phyloP scores from a whole-genome alignment of 768 basidiomycete genomes.

The Suillus americanus region DNA sequence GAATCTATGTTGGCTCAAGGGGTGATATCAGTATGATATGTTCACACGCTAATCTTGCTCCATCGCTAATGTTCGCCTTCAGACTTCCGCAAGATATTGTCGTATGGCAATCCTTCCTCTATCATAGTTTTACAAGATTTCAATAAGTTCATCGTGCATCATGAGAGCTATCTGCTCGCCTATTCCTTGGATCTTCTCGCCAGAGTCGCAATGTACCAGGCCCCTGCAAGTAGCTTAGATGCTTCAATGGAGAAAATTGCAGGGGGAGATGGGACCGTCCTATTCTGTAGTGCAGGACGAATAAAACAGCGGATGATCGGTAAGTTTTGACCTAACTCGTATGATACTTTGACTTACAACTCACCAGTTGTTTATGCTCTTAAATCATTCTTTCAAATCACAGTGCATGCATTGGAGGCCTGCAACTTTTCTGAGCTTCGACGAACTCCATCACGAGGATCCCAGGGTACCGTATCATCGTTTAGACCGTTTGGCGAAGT shows the following conservation, averaged over 20 bases:
- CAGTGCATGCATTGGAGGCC: conserved; percentile 62
- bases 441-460: conserved; percentile 36
- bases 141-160: conserved; percentile 69
- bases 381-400: conserved; percentile 60
- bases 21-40: conserved; percentile 51
- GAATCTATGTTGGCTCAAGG: conserved; percentile 63
- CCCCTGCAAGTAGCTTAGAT: conserved; percentile 45
- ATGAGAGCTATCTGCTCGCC: conserved; percentile 54
- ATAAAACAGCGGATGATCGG: conserved; percentile 56
- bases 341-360: background rate
- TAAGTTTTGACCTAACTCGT: conserved; percentile 24
- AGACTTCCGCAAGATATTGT: conserved; percentile 65
- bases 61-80: conserved; percentile 6
- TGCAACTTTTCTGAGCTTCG: conserved; percentile 38
- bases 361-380: conserved; percentile 63
- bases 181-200: conserved; percentile 75
- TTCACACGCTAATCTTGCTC: background rate
- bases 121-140: conserved; percentile 60
- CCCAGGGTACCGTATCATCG: conserved; percentile 30
- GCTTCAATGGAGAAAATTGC: conserved; percentile 64
- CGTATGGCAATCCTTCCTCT: conserved; percentile 46
- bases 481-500: conserved; percentile 73
- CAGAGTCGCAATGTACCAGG: conserved; percentile 52
- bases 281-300: conserved; percentile 60
- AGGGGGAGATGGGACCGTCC: conserved; percentile 50